Evolutionary conservation across 768 basidiomycete genomes (phyloP).

Genomic region (Mycena kentingensis): DNA sequence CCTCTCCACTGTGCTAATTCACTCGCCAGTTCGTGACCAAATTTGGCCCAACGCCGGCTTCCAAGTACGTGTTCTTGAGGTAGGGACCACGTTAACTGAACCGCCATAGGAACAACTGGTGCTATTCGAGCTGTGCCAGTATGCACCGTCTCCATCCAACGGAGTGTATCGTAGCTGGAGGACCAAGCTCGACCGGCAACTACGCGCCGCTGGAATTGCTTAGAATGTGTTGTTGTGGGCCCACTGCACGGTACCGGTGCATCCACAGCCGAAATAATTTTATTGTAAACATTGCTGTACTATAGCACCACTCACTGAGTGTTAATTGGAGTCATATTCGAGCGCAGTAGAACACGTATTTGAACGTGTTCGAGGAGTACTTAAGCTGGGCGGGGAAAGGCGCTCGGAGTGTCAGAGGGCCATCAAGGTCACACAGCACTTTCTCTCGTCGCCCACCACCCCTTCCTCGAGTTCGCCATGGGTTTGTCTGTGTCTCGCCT

Average conservation of each 20-base stretch:
- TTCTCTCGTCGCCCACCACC: neutral
- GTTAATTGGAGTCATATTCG: no score
- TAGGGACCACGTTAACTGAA: neutral
- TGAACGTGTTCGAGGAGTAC: no score
- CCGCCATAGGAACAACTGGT: conserved; percentile 59
- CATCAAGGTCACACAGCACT: conserved; percentile 1
- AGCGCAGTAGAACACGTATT: no score
- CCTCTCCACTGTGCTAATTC: conserved; percentile 4
- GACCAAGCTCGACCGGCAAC: conserved; percentile 50
- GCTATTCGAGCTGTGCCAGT: conserved; percentile 72
- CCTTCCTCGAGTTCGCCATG: conserved; percentile 46
- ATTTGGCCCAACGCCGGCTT: conserved; percentile 82
- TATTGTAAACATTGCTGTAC: no score
- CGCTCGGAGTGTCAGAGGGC: conserved; percentile 2
- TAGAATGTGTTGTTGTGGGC: neutral
- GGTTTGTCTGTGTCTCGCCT: conserved; percentile 77
- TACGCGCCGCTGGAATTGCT: conserved; percentile 40
- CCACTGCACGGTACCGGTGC: no score
- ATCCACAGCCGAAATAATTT: no score
- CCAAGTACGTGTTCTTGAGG: conserved; percentile 31
- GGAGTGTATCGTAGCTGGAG: conserved; percentile 73
- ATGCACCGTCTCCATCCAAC: conserved; percentile 57
- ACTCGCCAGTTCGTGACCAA: conserved; percentile 62
- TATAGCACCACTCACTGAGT: no score
- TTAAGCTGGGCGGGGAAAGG: no score